A percentile compares a stretch with the other conserved stretches of the same genome.
Conservation (phyloP, 441 rosid species). For the Macaranga tanarius region DNA sequence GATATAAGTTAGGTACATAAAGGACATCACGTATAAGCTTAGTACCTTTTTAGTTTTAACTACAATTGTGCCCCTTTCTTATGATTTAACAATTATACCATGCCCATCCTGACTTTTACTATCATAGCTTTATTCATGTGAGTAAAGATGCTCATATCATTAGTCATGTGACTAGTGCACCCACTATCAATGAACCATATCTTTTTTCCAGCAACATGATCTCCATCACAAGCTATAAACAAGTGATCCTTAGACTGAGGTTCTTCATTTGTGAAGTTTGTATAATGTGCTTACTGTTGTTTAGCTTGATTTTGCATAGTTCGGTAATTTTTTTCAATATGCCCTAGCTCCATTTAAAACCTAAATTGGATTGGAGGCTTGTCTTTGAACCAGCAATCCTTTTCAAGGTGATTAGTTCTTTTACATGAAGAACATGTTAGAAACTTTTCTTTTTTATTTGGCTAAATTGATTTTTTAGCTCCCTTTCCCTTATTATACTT, state of each 20-base stretch:
- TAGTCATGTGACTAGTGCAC: background rate
- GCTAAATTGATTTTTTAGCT: too few relatives aligned
- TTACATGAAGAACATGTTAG: background rate
- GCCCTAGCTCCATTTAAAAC: background rate
- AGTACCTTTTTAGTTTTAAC: background rate
- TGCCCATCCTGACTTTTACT: background rate
- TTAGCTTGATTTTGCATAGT: background rate
- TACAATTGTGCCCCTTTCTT: background rate
- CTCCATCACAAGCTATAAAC: background rate
- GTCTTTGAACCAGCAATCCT: background rate
- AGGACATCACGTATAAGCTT: background rate
- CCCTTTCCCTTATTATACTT: background rate
- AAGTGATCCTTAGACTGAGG: background rate
- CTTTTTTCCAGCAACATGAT: background rate
- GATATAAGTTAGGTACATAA: background rate
- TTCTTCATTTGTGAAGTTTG: background rate
- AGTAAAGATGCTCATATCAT: background rate
- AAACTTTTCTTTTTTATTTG: background rate
- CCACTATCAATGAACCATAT: background rate
- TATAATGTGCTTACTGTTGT: background rate
- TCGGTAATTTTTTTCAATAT: background rate
- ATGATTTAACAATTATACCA: background rate
- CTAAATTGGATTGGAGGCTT: too few relatives aligned
- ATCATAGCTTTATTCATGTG: background rate
- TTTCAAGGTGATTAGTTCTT: background rate